These are phyloP conservation scores for Hypomontagnella monticulosa DNA, from an alignment of 495 filamentous ascomycete species.

Conservation along the genomic window DNA sequence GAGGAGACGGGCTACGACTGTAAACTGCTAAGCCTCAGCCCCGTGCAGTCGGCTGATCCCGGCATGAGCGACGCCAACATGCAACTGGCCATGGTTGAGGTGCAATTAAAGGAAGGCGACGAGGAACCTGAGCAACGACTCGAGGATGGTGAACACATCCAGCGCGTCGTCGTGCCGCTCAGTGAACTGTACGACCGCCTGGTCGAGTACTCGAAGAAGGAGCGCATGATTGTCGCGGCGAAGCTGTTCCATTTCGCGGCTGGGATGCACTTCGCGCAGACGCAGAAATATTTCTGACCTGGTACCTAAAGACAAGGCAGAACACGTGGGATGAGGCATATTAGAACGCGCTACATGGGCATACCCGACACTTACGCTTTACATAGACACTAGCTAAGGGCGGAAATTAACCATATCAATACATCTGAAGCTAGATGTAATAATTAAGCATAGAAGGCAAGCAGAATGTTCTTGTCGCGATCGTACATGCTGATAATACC, in stretches of 20 bases:
- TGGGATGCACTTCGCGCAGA: constrained; percentile 55
- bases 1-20: constrained; percentile 87
- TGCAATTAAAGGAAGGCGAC: constrained; percentile 71
- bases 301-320: no score
- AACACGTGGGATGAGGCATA: no score
- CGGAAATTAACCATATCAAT: no score
- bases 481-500: no score
- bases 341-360: no score
- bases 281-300: constrained; percentile 46
- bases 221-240: constrained; percentile 50
- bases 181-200: constrained; percentile 60
- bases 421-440: no score
- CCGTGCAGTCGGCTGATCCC: constrained; percentile 55
- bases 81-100: constrained; percentile 79
- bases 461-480: no score
- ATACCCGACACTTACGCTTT: no score
- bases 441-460: no score
- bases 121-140: constrained; percentile 71
- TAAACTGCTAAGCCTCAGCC: constrained; percentile 44
- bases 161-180: constrained; percentile 78
- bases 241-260: constrained; percentile 58
- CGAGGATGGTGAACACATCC: constrained; percentile 86
- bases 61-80: constrained; percentile 88
- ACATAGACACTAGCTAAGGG: no score
- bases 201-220: constrained; percentile 53